Conservation (phyloP, 139 green algal genomes). For the Chlorella sp. region DNA sequence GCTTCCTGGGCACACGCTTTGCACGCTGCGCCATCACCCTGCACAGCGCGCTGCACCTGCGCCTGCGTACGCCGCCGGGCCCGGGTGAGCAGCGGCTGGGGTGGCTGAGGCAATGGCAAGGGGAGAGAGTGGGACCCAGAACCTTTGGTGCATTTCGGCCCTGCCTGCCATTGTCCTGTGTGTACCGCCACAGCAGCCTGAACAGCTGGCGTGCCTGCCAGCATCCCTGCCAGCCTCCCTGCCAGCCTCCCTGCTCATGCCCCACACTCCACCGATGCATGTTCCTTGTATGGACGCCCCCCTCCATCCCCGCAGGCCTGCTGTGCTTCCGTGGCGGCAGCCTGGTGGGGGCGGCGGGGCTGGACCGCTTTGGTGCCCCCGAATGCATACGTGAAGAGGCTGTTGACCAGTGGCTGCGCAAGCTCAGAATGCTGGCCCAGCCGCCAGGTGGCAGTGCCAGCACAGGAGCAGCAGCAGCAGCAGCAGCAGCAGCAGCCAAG, state of each 20-base stretch:
- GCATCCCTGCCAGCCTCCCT: background rate
- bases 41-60: constrained; percentile 32
- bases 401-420: constrained; percentile 29
- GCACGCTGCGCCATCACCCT: background rate
- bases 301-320: background rate
- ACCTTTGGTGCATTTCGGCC: background rate
- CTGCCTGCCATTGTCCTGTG: background rate
- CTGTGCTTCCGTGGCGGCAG: constrained; percentile 17
- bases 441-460: background rate
- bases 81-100: background rate
- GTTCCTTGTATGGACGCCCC: background rate
- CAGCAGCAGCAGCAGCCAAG: background rate
- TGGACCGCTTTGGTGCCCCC: constrained; percentile 27
- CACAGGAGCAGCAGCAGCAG: background rate
- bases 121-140: background rate
- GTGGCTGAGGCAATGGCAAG: background rate
- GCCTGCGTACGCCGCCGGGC: constrained; percentile 12
- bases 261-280: background rate
- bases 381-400: constrained; percentile 33
- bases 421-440: background rate
- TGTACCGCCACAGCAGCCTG: background rate
- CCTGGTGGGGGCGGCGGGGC: background rate
- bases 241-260: background rate
- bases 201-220: background rate
- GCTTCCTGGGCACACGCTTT: constrained; percentile 37